Evolutionary conservation across 1,139 yeast genomes (phyloP).

Genomic region (Hemisphaericaspora subhashii): DNA sequence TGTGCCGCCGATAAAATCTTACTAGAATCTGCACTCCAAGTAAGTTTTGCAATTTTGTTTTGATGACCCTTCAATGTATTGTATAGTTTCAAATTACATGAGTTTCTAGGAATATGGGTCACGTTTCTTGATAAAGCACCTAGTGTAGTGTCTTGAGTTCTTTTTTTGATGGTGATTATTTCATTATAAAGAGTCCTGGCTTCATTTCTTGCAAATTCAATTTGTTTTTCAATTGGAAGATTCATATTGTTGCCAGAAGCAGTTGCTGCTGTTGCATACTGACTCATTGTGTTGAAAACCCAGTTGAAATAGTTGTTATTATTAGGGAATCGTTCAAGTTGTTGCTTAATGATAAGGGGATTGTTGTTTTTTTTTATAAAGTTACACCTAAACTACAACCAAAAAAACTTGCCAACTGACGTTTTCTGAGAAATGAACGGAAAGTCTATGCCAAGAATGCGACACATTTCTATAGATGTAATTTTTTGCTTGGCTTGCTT

Average conservation of each 20-base stretch:
- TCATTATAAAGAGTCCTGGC: constrained; percentile 50
- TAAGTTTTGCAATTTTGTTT: constrained; percentile 67
- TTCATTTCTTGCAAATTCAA: constrained; percentile 43
- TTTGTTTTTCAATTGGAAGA: constrained; percentile 16
- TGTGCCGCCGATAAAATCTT: constrained; percentile 74
- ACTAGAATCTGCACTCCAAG: constrained; percentile 66
- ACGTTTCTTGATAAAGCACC: constrained; percentile 35
- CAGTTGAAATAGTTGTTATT: too few relatives aligned
- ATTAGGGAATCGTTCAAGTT: too few relatives aligned
- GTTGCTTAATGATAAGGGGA: too few relatives aligned
- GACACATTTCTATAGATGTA: too few relatives aligned
- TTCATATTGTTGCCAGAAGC: too few relatives aligned
- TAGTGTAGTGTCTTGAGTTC: constrained; percentile 49
- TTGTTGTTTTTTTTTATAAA: too few relatives aligned
- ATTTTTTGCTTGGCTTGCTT: too few relatives aligned
- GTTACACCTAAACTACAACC: too few relatives aligned
- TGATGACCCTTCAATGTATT: constrained; percentile 67
- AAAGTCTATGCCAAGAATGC: too few relatives aligned
- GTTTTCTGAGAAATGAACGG: too few relatives aligned
- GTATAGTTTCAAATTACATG: constrained; percentile 34
- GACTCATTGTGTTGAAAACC: constrained; percentile 1
- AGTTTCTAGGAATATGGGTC: constrained; percentile 30
- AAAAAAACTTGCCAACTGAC: too few relatives aligned
- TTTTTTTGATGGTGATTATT: constrained; percentile 42
- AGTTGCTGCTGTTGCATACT: not conserved